Evolutionary conservation across 2,329 filamentous ascomycete species (phyloP).

Genomic region (Botryotinia globosa): DNA sequence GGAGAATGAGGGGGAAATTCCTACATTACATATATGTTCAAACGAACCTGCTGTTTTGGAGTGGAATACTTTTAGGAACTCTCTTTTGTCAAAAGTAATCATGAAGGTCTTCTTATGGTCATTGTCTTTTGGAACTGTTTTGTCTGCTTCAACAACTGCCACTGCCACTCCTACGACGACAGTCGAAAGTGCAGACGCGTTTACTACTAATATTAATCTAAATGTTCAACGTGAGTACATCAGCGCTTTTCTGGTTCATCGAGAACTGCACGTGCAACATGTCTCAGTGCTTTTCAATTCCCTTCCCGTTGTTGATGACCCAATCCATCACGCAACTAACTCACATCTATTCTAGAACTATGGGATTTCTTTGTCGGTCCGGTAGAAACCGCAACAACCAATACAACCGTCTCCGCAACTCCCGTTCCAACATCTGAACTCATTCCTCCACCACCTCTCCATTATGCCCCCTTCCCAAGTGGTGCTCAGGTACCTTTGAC

Average conservation of each 20-base stretch:
- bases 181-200: constrained; percentile 25
- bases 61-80: not conserved
- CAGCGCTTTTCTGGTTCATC: not conserved
- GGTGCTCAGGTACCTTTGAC: constrained; percentile 24
- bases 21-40: not conserved
- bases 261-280: not conserved
- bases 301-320: not conserved
- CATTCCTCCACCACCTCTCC: constrained; percentile 30
- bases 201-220: constrained; percentile 24
- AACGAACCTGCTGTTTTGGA: not conserved
- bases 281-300: not conserved
- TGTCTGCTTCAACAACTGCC: not conserved
- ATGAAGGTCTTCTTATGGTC: constrained; percentile 14
- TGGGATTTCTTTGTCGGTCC: constrained; percentile 34
- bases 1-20: not conserved
- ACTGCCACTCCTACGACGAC: not conserved
- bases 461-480: constrained; percentile 27
- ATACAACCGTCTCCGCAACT: constrained; percentile 31
- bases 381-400: constrained; percentile 28
- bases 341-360: constrained; percentile 6
- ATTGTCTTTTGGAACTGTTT: not conserved
- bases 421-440: constrained; percentile 31
- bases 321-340: not conserved
- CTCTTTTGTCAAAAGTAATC: not conserved
- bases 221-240: constrained; percentile 25